Conservation (phyloP, 1,139 yeast genomes). For the Kodamaea suecica region DNA sequence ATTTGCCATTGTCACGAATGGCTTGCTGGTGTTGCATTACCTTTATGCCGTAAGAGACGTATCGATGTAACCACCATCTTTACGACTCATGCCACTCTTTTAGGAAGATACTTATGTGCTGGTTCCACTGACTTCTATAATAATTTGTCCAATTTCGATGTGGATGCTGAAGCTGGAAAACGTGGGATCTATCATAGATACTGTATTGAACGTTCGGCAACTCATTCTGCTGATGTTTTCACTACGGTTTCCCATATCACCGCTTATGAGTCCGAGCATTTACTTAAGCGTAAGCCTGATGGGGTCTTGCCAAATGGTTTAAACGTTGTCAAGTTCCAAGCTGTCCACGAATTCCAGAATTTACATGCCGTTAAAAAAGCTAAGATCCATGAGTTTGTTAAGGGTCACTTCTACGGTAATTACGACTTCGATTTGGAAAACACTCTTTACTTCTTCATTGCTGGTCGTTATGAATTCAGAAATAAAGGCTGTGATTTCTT, state of each 20-base stretch:
- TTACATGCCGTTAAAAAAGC: conserved; percentile 89
- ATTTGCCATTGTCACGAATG: conserved; percentile 97
- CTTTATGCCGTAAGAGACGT: conserved; percentile 85
- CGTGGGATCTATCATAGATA: conserved; percentile 96
- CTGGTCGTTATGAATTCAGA: conserved; percentile 95
- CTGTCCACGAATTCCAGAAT: conserved; percentile 97
- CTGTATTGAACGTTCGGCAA: conserved; percentile 95
- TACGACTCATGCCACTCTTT: conserved; percentile 94
- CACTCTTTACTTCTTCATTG: conserved; percentile 91
- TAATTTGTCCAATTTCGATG: conserved; percentile 85
- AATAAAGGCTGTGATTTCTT: conserved; percentile 96
- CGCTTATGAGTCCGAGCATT: conserved; percentile 90
- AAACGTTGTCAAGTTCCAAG: conserved; percentile 93
- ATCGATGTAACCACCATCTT: conserved; percentile 93
- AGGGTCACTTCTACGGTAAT: conserved; percentile 97
- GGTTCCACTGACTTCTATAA: conserved; percentile 95
- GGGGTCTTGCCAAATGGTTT: conserved; percentile 97
- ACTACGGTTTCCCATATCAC: conserved; percentile 97
- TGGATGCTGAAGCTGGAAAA: conserved; percentile 97
- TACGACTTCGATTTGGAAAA: conserved; percentile 92
- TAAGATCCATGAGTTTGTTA: conserved; percentile 87
- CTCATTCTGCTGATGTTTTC: conserved; percentile 94
- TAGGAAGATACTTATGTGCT: conserved; percentile 94
- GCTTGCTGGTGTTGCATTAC: conserved; percentile 96
- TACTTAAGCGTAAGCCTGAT: conserved; percentile 92